These are phyloP conservation scores for Combretum micranthum DNA, from an alignment of 345 rosid genomes.

Conservation along the genomic window DNA sequence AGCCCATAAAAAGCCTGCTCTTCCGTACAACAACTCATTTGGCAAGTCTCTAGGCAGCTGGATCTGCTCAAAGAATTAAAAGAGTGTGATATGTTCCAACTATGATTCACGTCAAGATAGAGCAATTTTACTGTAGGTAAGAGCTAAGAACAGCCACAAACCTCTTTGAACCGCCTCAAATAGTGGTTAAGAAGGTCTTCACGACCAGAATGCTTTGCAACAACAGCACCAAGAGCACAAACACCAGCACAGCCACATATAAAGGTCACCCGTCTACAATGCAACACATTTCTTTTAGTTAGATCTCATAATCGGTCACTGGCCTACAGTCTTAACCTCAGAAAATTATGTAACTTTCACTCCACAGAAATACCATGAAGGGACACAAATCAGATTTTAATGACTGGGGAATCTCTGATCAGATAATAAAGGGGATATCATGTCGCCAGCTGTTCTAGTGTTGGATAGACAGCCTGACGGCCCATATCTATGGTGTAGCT, in stretches of 20 bases:
- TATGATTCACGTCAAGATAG: neutral
- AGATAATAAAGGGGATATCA: too few relatives aligned
- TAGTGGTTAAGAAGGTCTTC: slow-evolving; percentile 30
- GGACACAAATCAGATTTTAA: too few relatives aligned
- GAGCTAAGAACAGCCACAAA: slow-evolving; percentile 4
- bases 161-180: slow-evolving; percentile 45
- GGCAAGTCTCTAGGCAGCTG: slow-evolving; percentile 42
- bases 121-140: neutral
- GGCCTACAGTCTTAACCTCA: too few relatives aligned
- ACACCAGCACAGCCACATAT: slow-evolving; percentile 70
- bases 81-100: neutral
- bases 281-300: neutral
- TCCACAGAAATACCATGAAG: too few relatives aligned
- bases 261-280: slow-evolving; percentile 46
- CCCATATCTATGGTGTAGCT: too few relatives aligned
- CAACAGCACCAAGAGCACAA: slow-evolving; percentile 63
- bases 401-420: too few relatives aligned
- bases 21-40: slow-evolving; percentile 51
- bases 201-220: slow-evolving; percentile 53
- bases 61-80: slow-evolving; percentile 28
- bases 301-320: too few relatives aligned
- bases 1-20: slow-evolving; percentile 64
- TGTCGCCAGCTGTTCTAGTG: too few relatives aligned
- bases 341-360: too few relatives aligned
- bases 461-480: too few relatives aligned